These are phyloP conservation scores for Zostera marina DNA, from an alignment of 116 monocot species.

Conservation along the genomic window DNA sequence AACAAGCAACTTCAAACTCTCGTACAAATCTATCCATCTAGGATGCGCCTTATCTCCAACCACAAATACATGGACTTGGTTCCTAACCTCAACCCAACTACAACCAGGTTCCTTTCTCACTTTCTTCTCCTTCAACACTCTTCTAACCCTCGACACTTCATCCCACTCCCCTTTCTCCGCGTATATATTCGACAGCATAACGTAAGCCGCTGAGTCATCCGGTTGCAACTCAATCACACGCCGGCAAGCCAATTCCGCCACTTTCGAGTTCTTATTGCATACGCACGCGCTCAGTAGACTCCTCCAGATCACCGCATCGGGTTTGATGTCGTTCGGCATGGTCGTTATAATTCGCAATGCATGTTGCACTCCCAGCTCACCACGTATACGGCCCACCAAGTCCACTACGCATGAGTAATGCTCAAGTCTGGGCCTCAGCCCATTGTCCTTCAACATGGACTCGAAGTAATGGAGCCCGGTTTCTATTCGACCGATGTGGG, in stretches of 20 bases:
- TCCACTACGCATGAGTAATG: conserved; percentile 92
- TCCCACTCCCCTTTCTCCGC: conserved; percentile 62
- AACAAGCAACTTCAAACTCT: no score
- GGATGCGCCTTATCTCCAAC: conserved; percentile 54
- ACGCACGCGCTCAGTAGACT: conserved; percentile 53
- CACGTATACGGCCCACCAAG: conserved; percentile 26
- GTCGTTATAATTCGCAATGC: conserved; percentile 38
- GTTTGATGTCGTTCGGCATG: conserved; percentile 38
- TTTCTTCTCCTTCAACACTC: conserved; percentile 38
- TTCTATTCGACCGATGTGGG: conserved; percentile 45
- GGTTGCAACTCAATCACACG: conserved; percentile 44
- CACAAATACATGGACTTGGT: conserved; percentile 49
- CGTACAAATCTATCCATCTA: conserved; percentile 5
- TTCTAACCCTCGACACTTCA: conserved; percentile 51
- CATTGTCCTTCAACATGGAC: conserved; percentile 32
- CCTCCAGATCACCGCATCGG: conserved; percentile 84
- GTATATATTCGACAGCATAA: conserved; percentile 61
- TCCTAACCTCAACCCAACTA: conserved; percentile 80
- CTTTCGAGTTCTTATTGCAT: conserved; percentile 30
- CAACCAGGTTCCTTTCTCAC: conserved; percentile 89
- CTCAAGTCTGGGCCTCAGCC: conserved; percentile 64
- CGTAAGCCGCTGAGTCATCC: conserved; percentile 60
- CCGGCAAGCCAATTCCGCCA: conserved; percentile 50
- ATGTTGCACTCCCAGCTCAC: conserved; percentile 7
- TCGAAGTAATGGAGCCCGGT: conserved; percentile 43